A percentile compares a stretch with the other conserved stretches of the same genome.
Conservation (phyloP, 1,139 yeast species). For the Lodderomyces theae region DNA sequence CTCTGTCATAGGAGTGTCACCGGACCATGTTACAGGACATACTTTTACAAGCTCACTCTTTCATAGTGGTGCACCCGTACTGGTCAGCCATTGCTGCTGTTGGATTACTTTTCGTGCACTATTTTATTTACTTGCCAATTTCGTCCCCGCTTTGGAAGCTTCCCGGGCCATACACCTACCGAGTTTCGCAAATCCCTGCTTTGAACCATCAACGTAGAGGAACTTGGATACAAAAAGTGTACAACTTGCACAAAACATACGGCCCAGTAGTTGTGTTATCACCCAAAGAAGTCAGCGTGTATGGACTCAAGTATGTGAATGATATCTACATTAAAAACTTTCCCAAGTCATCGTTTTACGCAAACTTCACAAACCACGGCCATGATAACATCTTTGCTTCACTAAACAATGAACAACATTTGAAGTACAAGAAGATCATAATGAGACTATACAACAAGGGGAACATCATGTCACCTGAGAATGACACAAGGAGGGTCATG, state of each 20-base stretch:
- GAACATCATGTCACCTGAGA: constrained; percentile 31
- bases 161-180: constrained; percentile 62
- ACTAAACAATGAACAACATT: constrained; percentile 48
- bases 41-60: background rate
- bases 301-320: constrained; percentile 50
- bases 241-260: constrained; percentile 50
- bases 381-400: constrained; percentile 58
- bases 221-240: constrained; percentile 50
- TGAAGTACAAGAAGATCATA: constrained; percentile 47
- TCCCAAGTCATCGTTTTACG: constrained; percentile 61
- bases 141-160: constrained; percentile 50
- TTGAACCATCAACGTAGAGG: constrained; percentile 53
- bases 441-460: constrained; percentile 51
- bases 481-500: constrained; percentile 26
- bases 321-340: constrained; percentile 58
- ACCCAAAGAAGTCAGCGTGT: constrained; percentile 61
- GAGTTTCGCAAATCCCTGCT: constrained; percentile 44
- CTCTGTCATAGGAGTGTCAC: too few relatives aligned
- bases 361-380: constrained; percentile 60
- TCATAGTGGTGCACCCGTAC: constrained; percentile 1
- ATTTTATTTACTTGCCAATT: constrained; percentile 43
- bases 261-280: constrained; percentile 61
- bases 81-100: background rate
- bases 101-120: constrained; percentile 20
- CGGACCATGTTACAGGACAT: constrained; percentile 5